These are phyloP conservation scores for Cutaneotrichosporon sp. DNA, from an alignment of 1,284 basidiomycete species.

Conservation along the genomic window DNA sequence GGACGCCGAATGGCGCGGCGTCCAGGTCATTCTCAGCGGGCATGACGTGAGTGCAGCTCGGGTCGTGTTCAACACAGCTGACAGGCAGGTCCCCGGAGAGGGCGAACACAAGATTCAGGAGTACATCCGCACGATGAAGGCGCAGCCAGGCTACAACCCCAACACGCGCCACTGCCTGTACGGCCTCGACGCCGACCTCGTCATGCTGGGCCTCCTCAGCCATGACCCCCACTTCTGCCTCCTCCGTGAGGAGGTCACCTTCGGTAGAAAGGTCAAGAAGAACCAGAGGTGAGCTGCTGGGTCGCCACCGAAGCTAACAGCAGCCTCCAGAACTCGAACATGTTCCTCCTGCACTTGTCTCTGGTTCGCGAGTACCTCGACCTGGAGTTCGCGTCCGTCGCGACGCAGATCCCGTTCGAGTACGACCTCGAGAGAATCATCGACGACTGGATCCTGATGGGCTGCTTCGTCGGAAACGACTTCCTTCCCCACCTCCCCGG, in stretches of 20 bases:
- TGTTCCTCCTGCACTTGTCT: constrained; percentile 92
- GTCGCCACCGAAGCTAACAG: not conserved
- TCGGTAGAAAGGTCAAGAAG: constrained; percentile 79
- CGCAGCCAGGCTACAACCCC: constrained; percentile 81
- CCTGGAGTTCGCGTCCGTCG: constrained; percentile 76
- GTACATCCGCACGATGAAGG: constrained; percentile 91
- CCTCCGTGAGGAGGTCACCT: constrained; percentile 96
- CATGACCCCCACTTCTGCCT: constrained; percentile 99
- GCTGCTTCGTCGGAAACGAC: constrained; percentile 96
- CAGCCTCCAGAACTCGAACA: constrained; percentile 84
- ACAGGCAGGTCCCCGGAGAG: constrained; percentile 74
- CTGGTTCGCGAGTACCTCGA: constrained; percentile 96
- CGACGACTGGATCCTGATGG: constrained; percentile 95
- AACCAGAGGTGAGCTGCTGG: constrained; percentile 61
- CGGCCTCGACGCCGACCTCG: constrained; percentile 95
- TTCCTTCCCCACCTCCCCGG: constrained; percentile 96
- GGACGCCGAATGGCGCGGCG: constrained; percentile 88
- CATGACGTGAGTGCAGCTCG: constrained; percentile 68
- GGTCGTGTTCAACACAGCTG: constrained; percentile 20
- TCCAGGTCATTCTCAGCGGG: constrained; percentile 94
- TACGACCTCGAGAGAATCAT: constrained; percentile 91
- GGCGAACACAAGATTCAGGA: constrained; percentile 99
- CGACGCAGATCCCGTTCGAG: constrained; percentile 62
- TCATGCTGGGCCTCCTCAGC: constrained; percentile 95
- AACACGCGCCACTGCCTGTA: constrained; percentile 86